Conservation (phyloP, 345 rosid species). For the Anastatica hierochuntica region DNA sequence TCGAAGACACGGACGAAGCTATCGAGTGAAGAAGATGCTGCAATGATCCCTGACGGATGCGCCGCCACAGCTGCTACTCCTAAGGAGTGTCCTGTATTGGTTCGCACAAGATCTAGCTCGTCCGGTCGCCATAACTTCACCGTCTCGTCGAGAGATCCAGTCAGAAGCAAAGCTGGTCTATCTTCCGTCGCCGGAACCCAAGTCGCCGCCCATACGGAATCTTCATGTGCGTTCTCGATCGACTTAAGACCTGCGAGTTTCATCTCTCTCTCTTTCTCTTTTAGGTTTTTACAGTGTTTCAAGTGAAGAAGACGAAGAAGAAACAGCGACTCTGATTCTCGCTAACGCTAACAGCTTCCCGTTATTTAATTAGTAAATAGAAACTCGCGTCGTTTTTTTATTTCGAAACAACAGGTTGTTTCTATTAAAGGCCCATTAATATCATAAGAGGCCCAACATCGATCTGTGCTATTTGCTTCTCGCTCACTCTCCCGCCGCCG, state of each 20-base stretch:
- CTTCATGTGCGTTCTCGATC: constrained; percentile 74
- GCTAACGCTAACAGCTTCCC: not conserved
- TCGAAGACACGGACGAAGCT: constrained; percentile 93
- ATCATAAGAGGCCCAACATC: not conserved
- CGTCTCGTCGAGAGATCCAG: constrained; percentile 92
- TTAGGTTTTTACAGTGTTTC: constrained; percentile 1
- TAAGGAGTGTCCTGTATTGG: constrained; percentile 85
- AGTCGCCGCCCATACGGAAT: constrained; percentile 85
- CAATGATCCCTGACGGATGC: constrained; percentile 90
- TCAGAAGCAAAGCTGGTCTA: constrained; percentile 61
- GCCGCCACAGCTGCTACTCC: constrained; percentile 95
- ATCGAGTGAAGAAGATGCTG: constrained; percentile 91
- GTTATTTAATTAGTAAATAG: constrained; percentile 3
- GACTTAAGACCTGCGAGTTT: constrained; percentile 85
- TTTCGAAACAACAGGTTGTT: not conserved
- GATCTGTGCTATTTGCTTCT: no score
- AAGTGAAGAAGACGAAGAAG: constrained; percentile 7
- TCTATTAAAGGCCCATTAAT: constrained; percentile 5
- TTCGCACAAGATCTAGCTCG: constrained; percentile 62
- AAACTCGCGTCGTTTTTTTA: not conserved
- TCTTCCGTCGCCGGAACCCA: constrained; percentile 75
- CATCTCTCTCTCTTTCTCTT: constrained; percentile 32
- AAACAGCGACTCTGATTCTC: constrained; percentile 4
- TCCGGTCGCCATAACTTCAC: constrained; percentile 82
- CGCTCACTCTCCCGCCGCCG: no score